Conservation (phyloP, 2,329 filamentous ascomycete species). For the Hypoxylon sp. region DNA sequence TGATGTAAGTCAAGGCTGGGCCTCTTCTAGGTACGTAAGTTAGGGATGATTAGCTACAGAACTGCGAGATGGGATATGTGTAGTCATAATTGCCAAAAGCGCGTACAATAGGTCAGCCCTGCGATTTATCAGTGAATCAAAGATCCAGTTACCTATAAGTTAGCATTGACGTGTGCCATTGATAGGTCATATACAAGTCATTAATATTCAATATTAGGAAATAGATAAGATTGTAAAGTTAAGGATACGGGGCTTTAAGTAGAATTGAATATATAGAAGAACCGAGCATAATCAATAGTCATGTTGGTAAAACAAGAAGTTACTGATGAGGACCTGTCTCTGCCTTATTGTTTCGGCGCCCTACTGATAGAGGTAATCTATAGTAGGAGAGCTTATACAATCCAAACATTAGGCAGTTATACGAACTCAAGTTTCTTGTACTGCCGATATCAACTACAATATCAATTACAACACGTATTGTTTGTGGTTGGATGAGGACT, state of each 20-base stretch:
- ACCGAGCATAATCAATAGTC: too few relatives aligned
- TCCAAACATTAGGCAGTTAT: too few relatives aligned
- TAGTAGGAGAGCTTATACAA: not conserved
- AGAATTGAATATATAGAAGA: too few relatives aligned
- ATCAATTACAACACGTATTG: not conserved
- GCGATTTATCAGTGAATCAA: conserved; percentile 3
- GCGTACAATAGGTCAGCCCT: not conserved
- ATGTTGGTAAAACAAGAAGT: too few relatives aligned
- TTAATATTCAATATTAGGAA: not conserved
- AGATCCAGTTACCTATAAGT: not conserved
- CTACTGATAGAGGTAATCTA: too few relatives aligned
- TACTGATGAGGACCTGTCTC: too few relatives aligned
- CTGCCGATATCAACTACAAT: too few relatives aligned
- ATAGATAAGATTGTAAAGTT: not conserved
- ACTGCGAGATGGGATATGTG: conserved; percentile 6
- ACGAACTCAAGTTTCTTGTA: too few relatives aligned
- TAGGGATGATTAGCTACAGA: conserved; percentile 15
- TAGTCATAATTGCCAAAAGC: not conserved
- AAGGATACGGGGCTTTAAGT: too few relatives aligned
- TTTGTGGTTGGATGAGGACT: not conserved
- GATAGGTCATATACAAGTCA: too few relatives aligned
- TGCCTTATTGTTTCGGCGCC: too few relatives aligned
- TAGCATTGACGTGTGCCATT: not conserved
- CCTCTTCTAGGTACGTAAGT: not conserved
- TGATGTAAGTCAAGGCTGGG: not conserved